phyloP scores from a whole-genome alignment of 345 rosid genomes.

The Syzygium oleosum region DNA sequence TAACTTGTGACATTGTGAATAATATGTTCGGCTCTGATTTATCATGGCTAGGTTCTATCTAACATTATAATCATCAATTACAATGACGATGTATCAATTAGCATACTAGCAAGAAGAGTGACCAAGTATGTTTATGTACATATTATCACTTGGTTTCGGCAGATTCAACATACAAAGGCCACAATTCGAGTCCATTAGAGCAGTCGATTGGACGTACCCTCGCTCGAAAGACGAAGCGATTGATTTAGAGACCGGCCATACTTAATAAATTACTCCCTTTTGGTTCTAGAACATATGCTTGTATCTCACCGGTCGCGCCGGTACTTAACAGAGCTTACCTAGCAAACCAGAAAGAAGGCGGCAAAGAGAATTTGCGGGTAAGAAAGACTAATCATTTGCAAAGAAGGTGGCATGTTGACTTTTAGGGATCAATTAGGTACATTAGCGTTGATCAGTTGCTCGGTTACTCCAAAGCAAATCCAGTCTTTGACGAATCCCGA shows the following conservation, averaged over 20 bases:
- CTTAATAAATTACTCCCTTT: neutral
- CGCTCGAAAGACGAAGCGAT: neutral
- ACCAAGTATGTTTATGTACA: neutral
- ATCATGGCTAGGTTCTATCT: neutral
- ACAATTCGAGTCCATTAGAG: neutral
- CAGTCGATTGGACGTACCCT: neutral
- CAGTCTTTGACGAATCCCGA: neutral
- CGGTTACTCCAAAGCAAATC: neutral
- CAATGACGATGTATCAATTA: neutral
- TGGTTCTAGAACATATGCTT: neutral
- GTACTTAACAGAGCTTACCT: neutral
- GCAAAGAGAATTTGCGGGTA: neutral
- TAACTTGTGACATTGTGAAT: neutral
- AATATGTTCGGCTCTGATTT: neutral
- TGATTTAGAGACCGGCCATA: neutral
- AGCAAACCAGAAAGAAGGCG: neutral
- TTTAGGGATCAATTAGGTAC: neutral
- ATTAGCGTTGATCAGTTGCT: neutral
- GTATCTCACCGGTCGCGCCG: accelerated
- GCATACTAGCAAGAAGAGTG: neutral
- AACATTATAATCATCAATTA: neutral
- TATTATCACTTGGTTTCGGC: neutral
- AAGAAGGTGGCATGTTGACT: neutral
- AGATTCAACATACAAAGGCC: neutral
- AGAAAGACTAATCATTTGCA: neutral